Base-by-base conservation (phyloP, 495 filamentous ascomycete species). In the Cladorrhinum samala region DNA sequence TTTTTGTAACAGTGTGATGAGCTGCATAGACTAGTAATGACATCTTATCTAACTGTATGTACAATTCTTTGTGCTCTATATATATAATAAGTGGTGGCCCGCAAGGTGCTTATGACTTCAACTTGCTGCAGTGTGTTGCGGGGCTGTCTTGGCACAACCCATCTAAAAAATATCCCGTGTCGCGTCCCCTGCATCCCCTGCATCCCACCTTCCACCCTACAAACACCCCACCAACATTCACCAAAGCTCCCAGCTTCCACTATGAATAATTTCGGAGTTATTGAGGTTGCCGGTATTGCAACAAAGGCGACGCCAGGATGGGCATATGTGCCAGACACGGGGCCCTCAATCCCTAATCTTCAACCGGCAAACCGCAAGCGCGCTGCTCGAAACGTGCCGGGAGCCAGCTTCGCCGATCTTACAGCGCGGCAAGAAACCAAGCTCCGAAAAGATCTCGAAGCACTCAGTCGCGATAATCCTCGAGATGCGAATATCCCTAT, bases 301-400 rank as follows among this genome's bases (percentile, higher is more conserved):
- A 81, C 81, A 17, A 77, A 78, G 51, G 72, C 75, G 46, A 86
- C 86, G 1, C 90, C 91, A 0, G 91, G 91, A 54, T 96, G 87
- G 83, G 86, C 88, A 38, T 93, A 93, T 66, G 89, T 95, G 17
- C 81, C 88, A 27, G 87, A 94, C 59, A 81, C 79, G n/a, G 78
- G 77, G 54, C 77, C 82, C 13, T 73, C 81, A 72, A 75, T 56
- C 69, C 78, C 57, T 71, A 79, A 72, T 2, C 55, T 65, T 21
- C 69, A 63, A 21, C 61, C 75, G 0, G 52, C 68, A 1, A 71
- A 73, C 62, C 79, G 72, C 68, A 88, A 75, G 82, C 87, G 77
- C 72, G 87, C 72, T 64, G 78, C 64, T 65, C 84, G 71, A 68
- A 82, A 74, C 74, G 77, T 71, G 59, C 68, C 76, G 53, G 59